phyloP scores from a whole-genome alignment of 2,329 filamentous ascomycete species.

The Talaromyces piceae region DNA sequence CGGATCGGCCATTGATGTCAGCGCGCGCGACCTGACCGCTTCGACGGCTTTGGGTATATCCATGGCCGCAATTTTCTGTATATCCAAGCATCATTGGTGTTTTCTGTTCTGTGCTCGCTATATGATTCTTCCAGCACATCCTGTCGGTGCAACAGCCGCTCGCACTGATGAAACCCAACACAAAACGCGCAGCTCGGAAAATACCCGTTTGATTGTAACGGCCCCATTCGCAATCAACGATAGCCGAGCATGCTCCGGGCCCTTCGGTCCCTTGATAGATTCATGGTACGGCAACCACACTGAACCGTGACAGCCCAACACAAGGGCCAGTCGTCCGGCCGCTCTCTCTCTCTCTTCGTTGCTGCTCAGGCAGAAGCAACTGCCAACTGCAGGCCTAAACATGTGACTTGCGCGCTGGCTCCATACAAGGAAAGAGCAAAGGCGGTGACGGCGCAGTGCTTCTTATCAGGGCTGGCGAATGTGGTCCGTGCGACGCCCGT shows the following conservation, averaged over 20 bases:
- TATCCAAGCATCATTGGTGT: neutral
- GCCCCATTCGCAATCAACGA: neutral
- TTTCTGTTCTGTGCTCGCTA: neutral
- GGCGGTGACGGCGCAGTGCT: neutral
- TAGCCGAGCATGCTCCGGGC: neutral
- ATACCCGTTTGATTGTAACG: neutral
- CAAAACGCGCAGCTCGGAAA: neutral
- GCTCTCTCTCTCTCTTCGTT: too few species aligned
- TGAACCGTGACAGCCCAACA: too few species aligned
- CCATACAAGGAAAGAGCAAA: too few species aligned
- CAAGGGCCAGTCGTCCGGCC: too few species aligned
- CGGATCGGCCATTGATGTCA: neutral
- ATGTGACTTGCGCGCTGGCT: too few species aligned
- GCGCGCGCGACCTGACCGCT: neutral
- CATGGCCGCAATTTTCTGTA: too few species aligned
- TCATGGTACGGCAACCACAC: too few species aligned
- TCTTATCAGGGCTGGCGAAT: neutral
- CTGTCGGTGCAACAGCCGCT: neutral
- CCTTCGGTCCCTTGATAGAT: too few species aligned
- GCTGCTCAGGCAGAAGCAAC: too few species aligned
- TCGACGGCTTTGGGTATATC: too few species aligned
- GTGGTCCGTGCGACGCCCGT: neutral
- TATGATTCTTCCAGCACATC: neutral
- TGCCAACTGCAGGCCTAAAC: too few species aligned
- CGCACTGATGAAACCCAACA: too few species aligned